phyloP scores from a whole-genome alignment of 2,329 filamentous ascomycete species.

The Chrysoporthe puriensis region DNA sequence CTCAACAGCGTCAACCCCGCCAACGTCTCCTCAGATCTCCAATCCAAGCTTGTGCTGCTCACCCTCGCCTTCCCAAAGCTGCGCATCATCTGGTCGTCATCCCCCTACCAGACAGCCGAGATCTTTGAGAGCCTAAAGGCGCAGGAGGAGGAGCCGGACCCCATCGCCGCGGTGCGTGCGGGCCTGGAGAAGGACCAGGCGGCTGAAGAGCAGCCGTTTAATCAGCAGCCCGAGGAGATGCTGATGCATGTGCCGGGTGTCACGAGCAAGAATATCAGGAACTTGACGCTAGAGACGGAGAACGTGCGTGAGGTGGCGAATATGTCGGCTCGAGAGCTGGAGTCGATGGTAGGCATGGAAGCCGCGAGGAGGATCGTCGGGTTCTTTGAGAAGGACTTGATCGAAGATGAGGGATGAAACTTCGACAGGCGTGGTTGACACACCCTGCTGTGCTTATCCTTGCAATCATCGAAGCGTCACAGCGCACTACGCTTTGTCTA shows the following conservation, averaged over 20 bases:
- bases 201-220: slow-evolving; percentile 74
- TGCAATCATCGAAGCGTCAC: too few species aligned
- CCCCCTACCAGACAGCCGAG: slow-evolving; percentile 93
- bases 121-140: slow-evolving; percentile 95
- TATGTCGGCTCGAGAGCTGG: slow-evolving; percentile 74
- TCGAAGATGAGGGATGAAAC: slow-evolving; percentile 45
- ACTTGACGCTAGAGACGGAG: slow-evolving; percentile 71
- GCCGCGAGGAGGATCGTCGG: slow-evolving; percentile 74
- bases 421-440: too few species aligned
- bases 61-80: slow-evolving; percentile 90
- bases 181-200: slow-evolving; percentile 70
- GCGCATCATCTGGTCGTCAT: slow-evolving; percentile 90
- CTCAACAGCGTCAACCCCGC: slow-evolving; percentile 65
- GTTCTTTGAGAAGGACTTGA: slow-evolving; percentile 75
- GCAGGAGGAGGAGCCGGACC: slow-evolving; percentile 87
- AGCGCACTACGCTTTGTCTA: too few species aligned
- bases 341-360: slow-evolving; percentile 75
- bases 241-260: slow-evolving; percentile 82
- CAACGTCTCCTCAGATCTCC: slow-evolving; percentile 70
- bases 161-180: slow-evolving; percentile 80
- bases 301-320: slow-evolving; percentile 85
- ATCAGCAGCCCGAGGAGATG: slow-evolving; percentile 89
- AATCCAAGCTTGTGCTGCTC: slow-evolving; percentile 88
- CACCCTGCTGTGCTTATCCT: too few species aligned
- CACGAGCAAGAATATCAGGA: slow-evolving; percentile 75